Evolutionary conservation across 371 early-diverging fungal genomes (phyloP), one percentile per base, ranked within the genome.

Genomic region (Aphelidium insulamus): DNA sequence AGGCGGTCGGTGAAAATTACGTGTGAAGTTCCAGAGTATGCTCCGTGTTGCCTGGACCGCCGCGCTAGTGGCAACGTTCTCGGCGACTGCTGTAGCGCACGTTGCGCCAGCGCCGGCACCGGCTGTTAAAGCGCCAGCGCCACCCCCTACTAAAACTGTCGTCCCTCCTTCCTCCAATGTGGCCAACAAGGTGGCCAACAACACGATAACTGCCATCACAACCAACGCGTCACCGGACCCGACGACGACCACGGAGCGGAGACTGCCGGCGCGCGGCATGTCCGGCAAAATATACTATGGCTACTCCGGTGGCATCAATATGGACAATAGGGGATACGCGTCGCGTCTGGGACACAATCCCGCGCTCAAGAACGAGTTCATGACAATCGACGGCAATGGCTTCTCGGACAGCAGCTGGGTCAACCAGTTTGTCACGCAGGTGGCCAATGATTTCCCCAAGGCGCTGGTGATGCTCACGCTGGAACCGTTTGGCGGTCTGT

Each of bases 301-400:
- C 5, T 33, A 23, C 19, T 23, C 26, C 16, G 34, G 34, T 15
- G 34, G 4, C 6, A 26, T 26, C 9, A 3, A 26, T 20, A 26
- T 34, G 34, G 34, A 21, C 28, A 5, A 19, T 16, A 3, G n/a
- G n/a, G n/a, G 26, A 34, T 15, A 26, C 26, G 6, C 34, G 26
- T 7, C 8, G 19, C 25, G 26, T 3, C 9, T 34, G 10, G 26
- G 26, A 3, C 5, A 21, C 4, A 24, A 7, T 11, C 16, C 16
- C 9, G 17, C 26, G 3, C 7, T 25, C 6, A 15, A 26, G 2
- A 7, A 26, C 11, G 9, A 18, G 11, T 56, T 56, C 43, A 18
- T 18, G 16, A 11, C 21, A 16, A 23, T 33, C 14, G 9, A 3
- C 7, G 12, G 10, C 24, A 16, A 30, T 11, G 26, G 26, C 26